Conservation (phyloP, 768 basidiomycete genomes). For the Lactarius sp. region DNA sequence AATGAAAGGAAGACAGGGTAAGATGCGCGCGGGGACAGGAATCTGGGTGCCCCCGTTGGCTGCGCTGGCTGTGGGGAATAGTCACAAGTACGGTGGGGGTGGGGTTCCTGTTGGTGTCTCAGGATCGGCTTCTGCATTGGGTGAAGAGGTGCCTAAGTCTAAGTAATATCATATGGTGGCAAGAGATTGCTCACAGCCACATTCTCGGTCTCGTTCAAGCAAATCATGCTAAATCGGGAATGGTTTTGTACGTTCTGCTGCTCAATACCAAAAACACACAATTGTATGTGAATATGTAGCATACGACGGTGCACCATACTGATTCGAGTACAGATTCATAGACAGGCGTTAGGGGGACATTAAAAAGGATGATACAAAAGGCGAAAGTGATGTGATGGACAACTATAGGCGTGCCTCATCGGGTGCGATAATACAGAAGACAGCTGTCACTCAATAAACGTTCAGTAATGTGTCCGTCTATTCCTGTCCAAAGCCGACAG, state of each 20-base stretch:
- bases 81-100: not conserved
- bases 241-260: too few species aligned
- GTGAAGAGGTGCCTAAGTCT: too few species aligned
- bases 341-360: not conserved
- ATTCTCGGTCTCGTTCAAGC: not conserved
- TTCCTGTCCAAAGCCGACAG: conserved; percentile 92
- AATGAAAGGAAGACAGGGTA: conserved; percentile 71
- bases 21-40: conserved; percentile 38
- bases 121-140: conserved; percentile 16
- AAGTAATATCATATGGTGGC: too few species aligned
- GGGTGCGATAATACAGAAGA: not conserved
- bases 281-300: conserved; percentile 4
- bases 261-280: not conserved
- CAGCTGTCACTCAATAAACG: not conserved
- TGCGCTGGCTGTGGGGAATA: conserved; percentile 7
- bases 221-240: not conserved
- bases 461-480: conserved; percentile 33
- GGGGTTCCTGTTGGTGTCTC: conserved; percentile 6
- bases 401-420: not conserved
- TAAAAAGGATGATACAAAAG: not conserved
- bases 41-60: not conserved
- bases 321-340: not conserved
- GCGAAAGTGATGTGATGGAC: not conserved
- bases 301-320: conserved; percentile 1
- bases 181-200: not conserved